Conservation (phyloP, 2,329 filamentous ascomycete genomes). For the Colletotrichum sansevieriae region DNA sequence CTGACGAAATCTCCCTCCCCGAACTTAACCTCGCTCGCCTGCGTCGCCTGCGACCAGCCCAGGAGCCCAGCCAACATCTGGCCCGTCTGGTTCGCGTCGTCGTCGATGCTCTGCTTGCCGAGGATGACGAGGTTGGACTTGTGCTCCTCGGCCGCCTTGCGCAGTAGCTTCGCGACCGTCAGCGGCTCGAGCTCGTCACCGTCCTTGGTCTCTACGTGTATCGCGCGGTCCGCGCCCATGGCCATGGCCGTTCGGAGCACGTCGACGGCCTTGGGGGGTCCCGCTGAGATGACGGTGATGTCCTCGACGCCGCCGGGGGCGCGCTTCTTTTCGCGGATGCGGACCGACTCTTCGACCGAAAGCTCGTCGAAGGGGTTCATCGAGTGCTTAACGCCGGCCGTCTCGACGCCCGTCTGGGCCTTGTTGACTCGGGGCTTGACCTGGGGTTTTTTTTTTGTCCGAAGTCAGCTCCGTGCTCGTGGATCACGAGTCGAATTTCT, state of each 20-base stretch:
- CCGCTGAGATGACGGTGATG: conserved; percentile 90
- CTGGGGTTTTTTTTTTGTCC: conserved; percentile 52
- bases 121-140: conserved; percentile 92
- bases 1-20: conserved; percentile 76
- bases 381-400: conserved; percentile 92
- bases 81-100: conserved; percentile 94
- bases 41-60: conserved; percentile 94
- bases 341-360: conserved; percentile 94
- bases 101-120: conserved; percentile 98
- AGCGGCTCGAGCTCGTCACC: conserved; percentile 87
- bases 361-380: conserved; percentile 99
- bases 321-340: conserved; percentile 88
- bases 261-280: conserved; percentile 88
- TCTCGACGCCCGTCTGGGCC: conserved; percentile 88
- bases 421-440: conserved; percentile 79
- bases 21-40: conserved; percentile 88
- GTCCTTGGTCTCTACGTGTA: conserved; percentile 87
- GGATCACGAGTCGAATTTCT: conserved; percentile 33
- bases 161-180: conserved; percentile 90
- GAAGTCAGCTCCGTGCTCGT: conserved; percentile 26
- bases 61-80: conserved; percentile 97
- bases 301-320: conserved; percentile 84
- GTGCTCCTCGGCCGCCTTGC: conserved; percentile 83
- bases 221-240: conserved; percentile 93
- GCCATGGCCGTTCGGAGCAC: conserved; percentile 96